Evolutionary conservation across 495 filamentous ascomycete genomes (phyloP).

Genomic region (Emericellopsis terricola): DNA sequence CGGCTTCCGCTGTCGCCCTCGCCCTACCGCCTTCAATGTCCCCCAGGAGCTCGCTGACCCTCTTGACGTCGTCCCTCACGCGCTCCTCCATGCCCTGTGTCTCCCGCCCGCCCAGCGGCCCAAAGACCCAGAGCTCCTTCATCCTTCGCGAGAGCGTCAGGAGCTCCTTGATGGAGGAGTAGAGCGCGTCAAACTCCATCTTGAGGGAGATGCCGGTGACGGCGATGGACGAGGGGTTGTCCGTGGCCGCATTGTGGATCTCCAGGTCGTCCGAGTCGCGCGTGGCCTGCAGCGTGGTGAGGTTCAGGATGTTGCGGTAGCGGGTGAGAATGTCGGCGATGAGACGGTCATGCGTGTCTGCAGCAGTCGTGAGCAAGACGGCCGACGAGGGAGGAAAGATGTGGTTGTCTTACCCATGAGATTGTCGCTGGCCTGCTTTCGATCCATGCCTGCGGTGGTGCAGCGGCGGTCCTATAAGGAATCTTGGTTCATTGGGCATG

Average conservation of each 20-base stretch:
- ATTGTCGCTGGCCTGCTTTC: not conserved
- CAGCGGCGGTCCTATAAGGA: too few relatives aligned
- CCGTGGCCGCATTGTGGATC: constrained; percentile 5
- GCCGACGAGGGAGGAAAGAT: not conserved
- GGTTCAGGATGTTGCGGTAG: constrained; percentile 12
- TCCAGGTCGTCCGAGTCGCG: too few relatives aligned
- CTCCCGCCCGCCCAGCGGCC: constrained; percentile 11
- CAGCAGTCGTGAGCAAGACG: not conserved
- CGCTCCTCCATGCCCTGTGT: constrained; percentile 6
- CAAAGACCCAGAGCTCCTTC: constrained; percentile 16
- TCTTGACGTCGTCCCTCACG: constrained; percentile 6
- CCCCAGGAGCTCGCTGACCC: constrained; percentile 2
- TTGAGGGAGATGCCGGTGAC: constrained; percentile 13
- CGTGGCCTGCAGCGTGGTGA: constrained; percentile 7
- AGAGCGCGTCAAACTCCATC: constrained; percentile 10
- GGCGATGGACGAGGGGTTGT: constrained; percentile 7
- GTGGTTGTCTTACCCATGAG: not conserved
- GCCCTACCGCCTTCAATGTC: constrained; percentile 1
- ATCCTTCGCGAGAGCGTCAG: constrained; percentile 14
- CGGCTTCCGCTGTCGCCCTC: not conserved
- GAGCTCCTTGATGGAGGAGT: constrained; percentile 12
- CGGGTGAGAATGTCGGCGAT: constrained; percentile 14
- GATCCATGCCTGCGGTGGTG: too few relatives aligned
- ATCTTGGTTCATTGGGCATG: too few relatives aligned
- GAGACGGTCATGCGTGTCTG: constrained; percentile 3